Evolutionary conservation across 2,329 filamentous ascomycete species (phyloP).

Genomic region (Penicillium sp.): DNA sequence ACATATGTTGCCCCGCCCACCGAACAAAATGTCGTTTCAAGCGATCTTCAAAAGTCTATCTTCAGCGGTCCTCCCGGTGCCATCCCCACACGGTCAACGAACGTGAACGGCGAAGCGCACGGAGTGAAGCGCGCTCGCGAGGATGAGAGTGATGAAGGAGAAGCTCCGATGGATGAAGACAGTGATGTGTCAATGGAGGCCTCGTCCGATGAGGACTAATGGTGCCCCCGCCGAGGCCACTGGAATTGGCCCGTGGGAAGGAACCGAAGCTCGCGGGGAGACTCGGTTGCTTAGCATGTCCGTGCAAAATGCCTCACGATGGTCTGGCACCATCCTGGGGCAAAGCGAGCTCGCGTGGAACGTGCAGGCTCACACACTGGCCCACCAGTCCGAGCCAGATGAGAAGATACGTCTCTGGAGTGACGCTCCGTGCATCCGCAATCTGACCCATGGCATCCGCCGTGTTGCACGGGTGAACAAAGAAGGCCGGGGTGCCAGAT

Average conservation of each 20-base stretch:
- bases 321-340: slow-evolving; percentile 26
- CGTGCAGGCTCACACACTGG: slow-evolving; percentile 74
- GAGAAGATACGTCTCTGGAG: slow-evolving; percentile 72
- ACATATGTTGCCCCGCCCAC: slow-evolving; percentile 73
- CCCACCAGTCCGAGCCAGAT: slow-evolving; percentile 90
- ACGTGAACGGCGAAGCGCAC: slow-evolving; percentile 56
- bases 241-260: slow-evolving; percentile 9
- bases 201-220: slow-evolving; percentile 73
- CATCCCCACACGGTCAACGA: slow-evolving; percentile 56
- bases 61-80: slow-evolving; percentile 66
- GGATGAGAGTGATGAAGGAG: slow-evolving; percentile 61
- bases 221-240: background rate
- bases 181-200: slow-evolving; percentile 72
- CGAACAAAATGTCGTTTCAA: slow-evolving; percentile 65
- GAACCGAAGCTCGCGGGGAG: slow-evolving; percentile 16
- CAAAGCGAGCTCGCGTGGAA: slow-evolving; percentile 69
- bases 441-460: slow-evolving; percentile 77
- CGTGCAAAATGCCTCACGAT: slow-evolving; percentile 20
- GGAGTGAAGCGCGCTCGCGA: slow-evolving; percentile 72
- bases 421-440: slow-evolving; percentile 45
- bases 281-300: slow-evolving; percentile 18
- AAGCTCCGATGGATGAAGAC: slow-evolving; percentile 67
- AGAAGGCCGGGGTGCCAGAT: slow-evolving; percentile 78
- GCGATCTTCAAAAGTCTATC: slow-evolving; percentile 77
- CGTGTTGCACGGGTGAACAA: slow-evolving; percentile 90